These are phyloP conservation scores for Paraphoma sp. DNA, from an alignment of 2,329 filamentous ascomycete genomes.

Conservation along the genomic window DNA sequence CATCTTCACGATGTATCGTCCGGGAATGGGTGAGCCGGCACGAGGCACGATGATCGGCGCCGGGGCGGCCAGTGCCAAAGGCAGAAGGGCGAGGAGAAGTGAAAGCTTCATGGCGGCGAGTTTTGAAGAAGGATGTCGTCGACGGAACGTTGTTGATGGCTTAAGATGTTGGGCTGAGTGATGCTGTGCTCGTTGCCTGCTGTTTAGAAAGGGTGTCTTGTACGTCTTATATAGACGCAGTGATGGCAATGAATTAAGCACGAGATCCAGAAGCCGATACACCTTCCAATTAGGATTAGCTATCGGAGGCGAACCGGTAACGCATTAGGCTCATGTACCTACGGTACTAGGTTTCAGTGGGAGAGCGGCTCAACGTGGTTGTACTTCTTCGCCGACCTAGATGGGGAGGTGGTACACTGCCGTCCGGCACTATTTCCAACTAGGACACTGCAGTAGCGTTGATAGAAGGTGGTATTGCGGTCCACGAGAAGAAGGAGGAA, in stretches of 20 bases:
- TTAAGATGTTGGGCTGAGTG: conserved; percentile 27
- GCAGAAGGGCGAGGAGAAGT: conserved; percentile 48
- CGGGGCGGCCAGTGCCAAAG: conserved; percentile 42
- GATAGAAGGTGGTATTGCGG: conserved; percentile 21
- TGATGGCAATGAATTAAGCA: conserved; percentile 8
- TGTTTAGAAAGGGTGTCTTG: conserved; percentile 11
- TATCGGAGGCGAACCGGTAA: conserved; percentile 13
- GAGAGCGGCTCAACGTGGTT: conserved; percentile 32
- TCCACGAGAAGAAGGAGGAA: conserved; percentile 25
- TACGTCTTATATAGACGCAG: conserved; percentile 39
- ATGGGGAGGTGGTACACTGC: conserved; percentile 39
- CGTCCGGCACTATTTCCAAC: conserved; percentile 28
- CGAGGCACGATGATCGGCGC: conserved; percentile 50
- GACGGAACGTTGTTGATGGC: conserved; percentile 18
- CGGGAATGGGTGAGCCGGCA: conserved; percentile 46
- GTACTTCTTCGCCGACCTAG: conserved; percentile 33
- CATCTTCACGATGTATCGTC: conserved; percentile 56
- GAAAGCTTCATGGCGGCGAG: conserved; percentile 48
- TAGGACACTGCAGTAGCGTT: conserved; percentile 33
- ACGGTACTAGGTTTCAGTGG: conserved; percentile 17
- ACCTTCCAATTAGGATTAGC: conserved; percentile 43
- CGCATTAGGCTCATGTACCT: conserved; percentile 23
- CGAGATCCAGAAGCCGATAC: conserved; percentile 20
- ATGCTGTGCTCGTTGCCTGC: conserved; percentile 38
- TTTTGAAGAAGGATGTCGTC: conserved; percentile 14